Conservation (phyloP, 306 rosid species). For the Oxytropis ochrocephala region DNA sequence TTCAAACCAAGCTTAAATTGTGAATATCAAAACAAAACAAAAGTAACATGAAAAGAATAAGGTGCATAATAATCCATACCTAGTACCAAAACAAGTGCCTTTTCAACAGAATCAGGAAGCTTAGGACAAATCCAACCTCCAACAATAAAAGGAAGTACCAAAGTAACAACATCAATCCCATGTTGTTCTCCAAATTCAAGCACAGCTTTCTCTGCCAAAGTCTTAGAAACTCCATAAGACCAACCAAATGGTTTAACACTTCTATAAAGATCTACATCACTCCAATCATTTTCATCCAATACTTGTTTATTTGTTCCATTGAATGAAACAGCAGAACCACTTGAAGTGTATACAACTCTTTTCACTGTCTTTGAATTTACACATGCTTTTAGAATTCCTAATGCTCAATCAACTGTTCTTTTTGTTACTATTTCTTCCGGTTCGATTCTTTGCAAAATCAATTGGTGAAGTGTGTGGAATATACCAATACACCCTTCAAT, state of each 20-base stretch:
- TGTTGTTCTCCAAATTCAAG: constrained; percentile 31
- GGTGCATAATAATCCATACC: constrained; percentile 27
- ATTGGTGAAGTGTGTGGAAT: constrained; percentile 46
- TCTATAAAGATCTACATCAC: constrained; percentile 34
- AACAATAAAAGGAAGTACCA: constrained; percentile 44
- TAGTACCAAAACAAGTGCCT: constrained; percentile 23
- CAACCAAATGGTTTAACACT: constrained; percentile 5
- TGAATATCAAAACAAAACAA: background rate
- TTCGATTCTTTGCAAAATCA: constrained; percentile 26
- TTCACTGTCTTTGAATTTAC: constrained; percentile 37
- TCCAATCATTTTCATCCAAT: constrained; percentile 55
- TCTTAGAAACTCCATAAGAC: constrained; percentile 46
- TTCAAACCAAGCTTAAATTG: background rate
- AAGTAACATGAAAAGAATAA: background rate
- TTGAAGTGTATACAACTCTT: constrained; percentile 58
- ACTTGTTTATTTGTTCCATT: background rate
- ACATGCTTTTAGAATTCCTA: constrained; percentile 45
- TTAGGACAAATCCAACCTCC: constrained; percentile 51
- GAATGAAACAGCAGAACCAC: constrained; percentile 26
- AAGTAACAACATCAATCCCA: constrained; percentile 48
- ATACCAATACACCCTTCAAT: constrained; percentile 49
- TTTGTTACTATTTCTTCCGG: constrained; percentile 37
- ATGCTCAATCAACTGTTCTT: constrained; percentile 38
- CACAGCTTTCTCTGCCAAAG: constrained; percentile 39
- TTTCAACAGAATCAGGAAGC: constrained; percentile 41